Evolutionary conservation across 768 basidiomycete genomes (phyloP), one percentile per base, ranked within the genome.

Genomic region (Coprinellus aureogranulatus): DNA sequence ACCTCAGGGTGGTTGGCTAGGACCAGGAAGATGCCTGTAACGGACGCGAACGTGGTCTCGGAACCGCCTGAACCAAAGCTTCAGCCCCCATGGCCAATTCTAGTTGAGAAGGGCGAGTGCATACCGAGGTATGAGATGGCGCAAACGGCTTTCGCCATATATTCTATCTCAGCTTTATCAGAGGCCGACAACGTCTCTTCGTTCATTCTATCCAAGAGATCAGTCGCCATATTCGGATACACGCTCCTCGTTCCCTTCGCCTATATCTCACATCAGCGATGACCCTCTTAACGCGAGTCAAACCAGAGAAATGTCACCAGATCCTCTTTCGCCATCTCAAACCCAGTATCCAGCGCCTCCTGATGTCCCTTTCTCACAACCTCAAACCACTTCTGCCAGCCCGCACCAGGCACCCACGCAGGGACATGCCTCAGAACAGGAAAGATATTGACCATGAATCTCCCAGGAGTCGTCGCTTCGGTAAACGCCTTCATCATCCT

Each of bases 1-100:
- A 57, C 54, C 40, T 63, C 57, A 8, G 59, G 59, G 16, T 63
- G 39, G 5, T 58, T 50, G 27, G 52, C 53, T 47, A 63, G 58
- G 23, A 54, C 60, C 42, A 63, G 26, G 25, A 63, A 53, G 41
- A 61, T 55, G 1, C 51, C 26, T 26, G 51, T 44, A 9, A 52
- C 52, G 1, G 54, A 30, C 3, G 57, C 57, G 28, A 63, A 10
- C 1, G 51, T n/a, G 25, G 31, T 20, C 22, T 37, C n/a, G 12
- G 51, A 30, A 20, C 46, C 22, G 31, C 52, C 58, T 61, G 26
- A 1, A 37, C 25, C 20, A 11, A 22, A 46, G 47, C 16, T 46
- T 22, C 10, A 39, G 18, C 18, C 18, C 9, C 9, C 9, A 39
- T 18, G 46, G 27, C 20, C 22, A 20, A 23, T 23, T 2, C 3